A percentile compares a stretch with the other conserved stretches of the same genome.
Evolutionary conservation across 352 stramenopile genomes (phyloP).

Genomic region (Globisporangium solare): DNA sequence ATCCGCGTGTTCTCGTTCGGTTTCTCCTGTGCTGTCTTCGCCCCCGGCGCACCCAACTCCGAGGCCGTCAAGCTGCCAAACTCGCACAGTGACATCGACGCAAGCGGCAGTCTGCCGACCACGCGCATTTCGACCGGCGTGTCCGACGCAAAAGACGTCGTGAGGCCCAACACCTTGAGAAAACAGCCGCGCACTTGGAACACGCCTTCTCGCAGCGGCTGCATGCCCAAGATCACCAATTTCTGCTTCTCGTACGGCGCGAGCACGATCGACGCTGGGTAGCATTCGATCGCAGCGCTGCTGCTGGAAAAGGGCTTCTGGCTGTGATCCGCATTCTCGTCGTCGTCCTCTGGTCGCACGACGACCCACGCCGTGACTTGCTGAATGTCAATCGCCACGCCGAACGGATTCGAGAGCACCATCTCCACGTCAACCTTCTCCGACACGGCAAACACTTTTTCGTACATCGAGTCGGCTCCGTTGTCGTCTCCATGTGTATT

Average conservation of each 20-base stretch:
- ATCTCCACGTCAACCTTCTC: constrained; percentile 60
- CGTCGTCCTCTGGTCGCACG: constrained; percentile 11
- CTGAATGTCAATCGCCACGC: constrained; percentile 57
- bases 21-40: not conserved
- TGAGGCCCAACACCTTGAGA: constrained; percentile 55
- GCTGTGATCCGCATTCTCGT: not conserved
- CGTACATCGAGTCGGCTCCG: constrained; percentile 19
- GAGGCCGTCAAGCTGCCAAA: constrained; percentile 25
- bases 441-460: constrained; percentile 42
- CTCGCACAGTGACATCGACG: constrained; percentile 44
- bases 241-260: constrained; percentile 50
- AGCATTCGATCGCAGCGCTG: constrained; percentile 36
- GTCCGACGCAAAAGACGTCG: constrained; percentile 41
- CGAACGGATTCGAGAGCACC: constrained; percentile 59
- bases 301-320: not conserved
- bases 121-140: constrained; percentile 29
- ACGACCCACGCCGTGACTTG: constrained; percentile 53
- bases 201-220: constrained; percentile 33
- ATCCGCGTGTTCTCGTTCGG: constrained; percentile 25
- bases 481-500: constrained; percentile 16
- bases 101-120: constrained; percentile 38
- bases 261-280: constrained; percentile 44
- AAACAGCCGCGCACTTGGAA: constrained; percentile 57
- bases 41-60: not conserved
- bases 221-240: constrained; percentile 38